Evolutionary conservation across 164 flowering plant species (phyloP).

Genomic region (Dillenia turbinata): DNA sequence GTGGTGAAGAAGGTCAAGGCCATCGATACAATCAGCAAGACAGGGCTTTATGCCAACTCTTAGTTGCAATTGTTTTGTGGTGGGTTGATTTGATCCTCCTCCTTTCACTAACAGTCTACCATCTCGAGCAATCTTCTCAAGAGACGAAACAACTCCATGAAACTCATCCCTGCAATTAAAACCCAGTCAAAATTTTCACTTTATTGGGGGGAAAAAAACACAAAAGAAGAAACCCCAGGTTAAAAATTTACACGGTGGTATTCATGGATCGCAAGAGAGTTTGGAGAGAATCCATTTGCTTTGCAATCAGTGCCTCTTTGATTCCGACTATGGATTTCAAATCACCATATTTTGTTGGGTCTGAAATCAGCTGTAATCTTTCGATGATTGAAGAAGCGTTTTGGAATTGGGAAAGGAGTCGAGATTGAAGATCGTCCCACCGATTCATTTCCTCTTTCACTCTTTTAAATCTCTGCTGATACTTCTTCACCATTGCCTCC

Average conservation of each 20-base stretch:
- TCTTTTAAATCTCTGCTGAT: constrained; percentile 53
- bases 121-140: constrained; percentile 48
- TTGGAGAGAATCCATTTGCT: constrained; percentile 76
- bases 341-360: constrained; percentile 45
- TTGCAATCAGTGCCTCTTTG: constrained; percentile 38
- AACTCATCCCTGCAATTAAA: constrained; percentile 54
- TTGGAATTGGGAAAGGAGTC: constrained; percentile 46
- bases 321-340: constrained; percentile 43
- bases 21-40: constrained; percentile 48
- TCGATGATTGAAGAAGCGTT: constrained; percentile 65
- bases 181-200: neutral
- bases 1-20: constrained; percentile 45
- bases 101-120: constrained; percentile 41
- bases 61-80: constrained; percentile 39
- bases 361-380: constrained; percentile 53
- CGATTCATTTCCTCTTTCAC: constrained; percentile 51
- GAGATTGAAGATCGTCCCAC: constrained; percentile 78
- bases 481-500: constrained; percentile 63
- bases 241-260: constrained; percentile 49
- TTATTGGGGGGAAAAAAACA: no score
- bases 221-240: neutral
- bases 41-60: constrained; percentile 51
- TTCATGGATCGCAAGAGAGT: constrained; percentile 45
- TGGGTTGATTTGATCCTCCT: constrained; percentile 22
- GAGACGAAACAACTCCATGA: constrained; percentile 37